A percentile compares a stretch with the other conserved stretches of the same genome.
These are phyloP conservation scores for Phytophthora agathidicida DNA, from an alignment of 352 stramenopile species.

Conservation along the genomic window DNA sequence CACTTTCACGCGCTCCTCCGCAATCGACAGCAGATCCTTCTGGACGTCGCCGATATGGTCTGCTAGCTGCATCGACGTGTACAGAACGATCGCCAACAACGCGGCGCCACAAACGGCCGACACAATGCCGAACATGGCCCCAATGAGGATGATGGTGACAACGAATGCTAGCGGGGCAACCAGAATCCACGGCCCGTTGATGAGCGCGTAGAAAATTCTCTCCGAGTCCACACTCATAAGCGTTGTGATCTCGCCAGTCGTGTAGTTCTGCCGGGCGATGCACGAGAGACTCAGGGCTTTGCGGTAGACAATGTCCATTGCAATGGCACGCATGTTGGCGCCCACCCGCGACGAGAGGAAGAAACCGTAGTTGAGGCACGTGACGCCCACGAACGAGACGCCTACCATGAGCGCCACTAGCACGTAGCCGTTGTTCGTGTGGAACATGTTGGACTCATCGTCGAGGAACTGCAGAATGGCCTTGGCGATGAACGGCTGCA, in stretches of 20 bases:
- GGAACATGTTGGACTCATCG: slow-evolving; percentile 31
- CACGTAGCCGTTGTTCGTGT: slow-evolving; percentile 29
- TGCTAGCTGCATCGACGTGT: slow-evolving; percentile 17
- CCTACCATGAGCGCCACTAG: slow-evolving; percentile 27
- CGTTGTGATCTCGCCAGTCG: slow-evolving; percentile 49
- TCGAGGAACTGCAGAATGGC: slow-evolving; percentile 37
- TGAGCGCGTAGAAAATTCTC: slow-evolving; percentile 40
- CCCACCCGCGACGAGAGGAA: slow-evolving; percentile 43
- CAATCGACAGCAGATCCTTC: slow-evolving; percentile 30
- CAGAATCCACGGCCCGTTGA: slow-evolving; percentile 38
- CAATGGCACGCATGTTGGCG: slow-evolving; percentile 42
- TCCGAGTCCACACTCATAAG: slow-evolving; percentile 53
- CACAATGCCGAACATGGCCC: slow-evolving; percentile 27
- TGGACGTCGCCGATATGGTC: slow-evolving; percentile 21
- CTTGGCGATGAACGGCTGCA: slow-evolving; percentile 33
- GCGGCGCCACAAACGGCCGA: slow-evolving; percentile 21
- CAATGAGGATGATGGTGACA: slow-evolving; percentile 34
- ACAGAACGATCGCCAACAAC: slow-evolving; percentile 29
- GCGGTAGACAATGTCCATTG: slow-evolving; percentile 47
- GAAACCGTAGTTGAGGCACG: slow-evolving; percentile 44
- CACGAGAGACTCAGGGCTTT: slow-evolving; percentile 69
- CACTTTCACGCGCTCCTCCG: slow-evolving; percentile 90
- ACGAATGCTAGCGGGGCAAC: slow-evolving; percentile 31
- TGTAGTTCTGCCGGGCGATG: slow-evolving; percentile 42
- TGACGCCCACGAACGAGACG: slow-evolving; percentile 32